A percentile compares a stretch with the other conserved stretches of the same genome.
Evolutionary conservation across 305 asterid genomes (phyloP).

Genomic region (Striga hermonthica): DNA sequence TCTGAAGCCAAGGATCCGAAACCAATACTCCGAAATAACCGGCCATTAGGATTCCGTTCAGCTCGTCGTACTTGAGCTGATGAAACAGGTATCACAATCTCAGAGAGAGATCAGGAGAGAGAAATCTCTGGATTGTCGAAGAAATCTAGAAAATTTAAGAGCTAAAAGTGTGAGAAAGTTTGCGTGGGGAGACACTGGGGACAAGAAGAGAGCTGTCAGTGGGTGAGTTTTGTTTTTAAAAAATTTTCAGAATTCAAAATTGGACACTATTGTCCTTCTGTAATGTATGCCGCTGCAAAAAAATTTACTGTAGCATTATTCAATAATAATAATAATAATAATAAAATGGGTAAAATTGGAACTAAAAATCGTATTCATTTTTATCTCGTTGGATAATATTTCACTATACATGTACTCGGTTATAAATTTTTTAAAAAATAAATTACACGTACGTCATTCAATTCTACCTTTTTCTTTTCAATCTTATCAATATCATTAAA

Average conservation of each 20-base stretch:
- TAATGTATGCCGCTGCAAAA: not conserved
- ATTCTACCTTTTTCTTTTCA: no score
- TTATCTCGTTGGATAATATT: no score
- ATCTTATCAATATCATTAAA: no score
- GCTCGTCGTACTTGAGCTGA: constrained; percentile 9
- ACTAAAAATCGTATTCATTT: no score
- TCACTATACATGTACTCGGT: no score
- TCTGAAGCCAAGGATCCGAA: constrained; percentile 99
- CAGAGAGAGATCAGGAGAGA: constrained; percentile 13
- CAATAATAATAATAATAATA: no score
- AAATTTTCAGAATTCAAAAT: constrained; percentile 47
- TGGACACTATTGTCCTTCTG: constrained; percentile 41
- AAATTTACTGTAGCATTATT: no score
- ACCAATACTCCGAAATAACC: constrained; percentile 76
- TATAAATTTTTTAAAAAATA: no score
- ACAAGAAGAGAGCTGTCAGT: constrained; percentile 67
- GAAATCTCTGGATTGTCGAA: not conserved
- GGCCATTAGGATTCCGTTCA: constrained; percentile 44
- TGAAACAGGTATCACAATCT: not conserved
- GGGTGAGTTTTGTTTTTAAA: constrained; percentile 28
- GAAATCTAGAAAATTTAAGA: not conserved
- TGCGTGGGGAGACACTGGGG: constrained; percentile 50
- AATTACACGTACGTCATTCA: no score
- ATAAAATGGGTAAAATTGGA: no score
- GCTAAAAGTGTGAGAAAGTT: constrained; percentile 4